Evolutionary conservation across 1,284 basidiomycete genomes (phyloP).

Genomic region (Cryptococcus depauperatus): DNA sequence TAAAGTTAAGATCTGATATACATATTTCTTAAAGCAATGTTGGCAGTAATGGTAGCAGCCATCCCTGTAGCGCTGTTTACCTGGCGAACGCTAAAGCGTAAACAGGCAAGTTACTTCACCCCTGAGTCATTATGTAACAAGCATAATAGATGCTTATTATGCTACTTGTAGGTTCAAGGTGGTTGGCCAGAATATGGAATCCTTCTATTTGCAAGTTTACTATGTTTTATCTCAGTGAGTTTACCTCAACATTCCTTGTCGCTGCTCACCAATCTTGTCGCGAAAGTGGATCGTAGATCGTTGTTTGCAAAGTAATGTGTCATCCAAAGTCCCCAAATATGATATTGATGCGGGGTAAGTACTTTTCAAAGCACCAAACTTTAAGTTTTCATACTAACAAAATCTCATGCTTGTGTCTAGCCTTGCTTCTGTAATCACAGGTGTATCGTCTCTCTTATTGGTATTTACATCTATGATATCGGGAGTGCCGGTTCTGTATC

Average conservation of each 20-base stretch:
- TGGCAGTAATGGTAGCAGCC: conserved; percentile 16
- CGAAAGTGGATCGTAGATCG: conserved; percentile 22
- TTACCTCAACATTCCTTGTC: not conserved
- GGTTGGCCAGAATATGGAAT: conserved; percentile 22
- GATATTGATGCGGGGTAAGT: conserved; percentile 14
- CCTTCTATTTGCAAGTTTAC: conserved; percentile 8
- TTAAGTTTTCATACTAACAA: not conserved
- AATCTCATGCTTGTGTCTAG: conserved; percentile 2
- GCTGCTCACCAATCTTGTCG: not conserved
- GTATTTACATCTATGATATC: conserved; percentile 13
- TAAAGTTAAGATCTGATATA: not conserved
- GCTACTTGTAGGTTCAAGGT: conserved; percentile 4
- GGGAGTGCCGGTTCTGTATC: conserved; percentile 13
- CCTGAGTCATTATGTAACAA: not conserved
- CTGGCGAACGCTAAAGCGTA: conserved; percentile 11
- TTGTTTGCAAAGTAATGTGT: conserved; percentile 8
- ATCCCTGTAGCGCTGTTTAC: conserved; percentile 15
- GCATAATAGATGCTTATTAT: not conserved
- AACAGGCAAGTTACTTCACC: conserved; percentile 6
- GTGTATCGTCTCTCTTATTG: conserved; percentile 10
- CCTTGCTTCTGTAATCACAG: conserved; percentile 11
- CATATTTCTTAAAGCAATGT: conserved; percentile 15
- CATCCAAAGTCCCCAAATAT: conserved; percentile 6
- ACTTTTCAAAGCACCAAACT: too few relatives aligned
- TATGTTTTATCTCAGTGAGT: conserved; percentile 16